These are phyloP conservation scores for Trichoderma sp. DNA, from an alignment of 2,329 filamentous ascomycete species.

Conservation along the genomic window DNA sequence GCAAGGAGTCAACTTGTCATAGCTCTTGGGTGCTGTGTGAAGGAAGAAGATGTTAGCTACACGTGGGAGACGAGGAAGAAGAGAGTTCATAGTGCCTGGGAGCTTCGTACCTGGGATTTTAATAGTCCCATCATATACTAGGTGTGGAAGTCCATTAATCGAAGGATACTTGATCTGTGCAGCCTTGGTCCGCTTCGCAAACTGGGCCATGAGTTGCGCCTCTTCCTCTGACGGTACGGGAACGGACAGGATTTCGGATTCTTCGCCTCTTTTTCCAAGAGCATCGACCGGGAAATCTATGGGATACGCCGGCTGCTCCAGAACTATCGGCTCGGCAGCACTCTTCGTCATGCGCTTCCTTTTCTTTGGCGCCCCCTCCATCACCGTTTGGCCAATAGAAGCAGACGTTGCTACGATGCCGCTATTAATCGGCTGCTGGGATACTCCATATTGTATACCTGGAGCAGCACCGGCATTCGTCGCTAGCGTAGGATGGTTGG, in stretches of 20 bases:
- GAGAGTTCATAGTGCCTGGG: neutral
- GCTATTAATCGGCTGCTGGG: conserved; percentile 27
- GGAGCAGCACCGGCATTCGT: neutral
- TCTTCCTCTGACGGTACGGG: conserved; percentile 37
- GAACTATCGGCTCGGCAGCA: conserved; percentile 27
- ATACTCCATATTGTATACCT: conserved; percentile 24
- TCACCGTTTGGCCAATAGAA: conserved; percentile 22
- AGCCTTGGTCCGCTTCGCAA: conserved; percentile 38
- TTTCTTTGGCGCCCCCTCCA: conserved; percentile 37
- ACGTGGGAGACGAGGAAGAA: neutral
- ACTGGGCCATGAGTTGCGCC: conserved; percentile 37
- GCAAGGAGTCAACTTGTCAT: conserved; percentile 44
- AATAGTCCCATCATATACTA: conserved; percentile 39
- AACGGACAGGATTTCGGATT: conserved; percentile 33
- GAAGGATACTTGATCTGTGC: conserved; percentile 40
- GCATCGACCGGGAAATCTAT: conserved; percentile 33
- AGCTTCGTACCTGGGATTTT: conserved; percentile 37
- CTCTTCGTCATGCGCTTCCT: conserved; percentile 37
- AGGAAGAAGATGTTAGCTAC: neutral
- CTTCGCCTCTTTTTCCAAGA: conserved; percentile 35
- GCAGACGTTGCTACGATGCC: conserved; percentile 16
- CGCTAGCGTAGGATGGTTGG: conserved; percentile 2
- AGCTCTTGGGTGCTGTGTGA: conserved; percentile 40
- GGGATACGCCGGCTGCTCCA: conserved; percentile 28
- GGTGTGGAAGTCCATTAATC: conserved; percentile 40